These are phyloP conservation scores for Wickerhamomyces sydowiorum DNA, from an alignment of 805 yeast species.

Conservation along the genomic window DNA sequence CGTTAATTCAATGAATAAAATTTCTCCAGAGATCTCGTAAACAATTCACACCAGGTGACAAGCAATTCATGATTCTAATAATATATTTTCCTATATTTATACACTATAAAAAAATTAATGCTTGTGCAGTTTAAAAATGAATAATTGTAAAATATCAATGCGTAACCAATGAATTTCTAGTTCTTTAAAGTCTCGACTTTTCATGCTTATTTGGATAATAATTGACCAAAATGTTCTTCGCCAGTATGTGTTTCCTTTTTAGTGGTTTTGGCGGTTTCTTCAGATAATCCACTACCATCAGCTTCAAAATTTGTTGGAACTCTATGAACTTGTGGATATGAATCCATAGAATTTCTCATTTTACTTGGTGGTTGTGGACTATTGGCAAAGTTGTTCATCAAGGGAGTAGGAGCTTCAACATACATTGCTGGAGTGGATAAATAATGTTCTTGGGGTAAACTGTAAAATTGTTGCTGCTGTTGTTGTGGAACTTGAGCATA, in stretches of 20 bases:
- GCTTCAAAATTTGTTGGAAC: slow-evolving; percentile 4
- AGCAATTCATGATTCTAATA: too few species aligned
- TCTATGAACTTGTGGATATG: slow-evolving; percentile 1
- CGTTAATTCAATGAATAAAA: too few species aligned
- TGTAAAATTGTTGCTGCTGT: slow-evolving; percentile 1
- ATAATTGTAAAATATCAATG: too few species aligned
- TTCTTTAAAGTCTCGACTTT: too few species aligned
- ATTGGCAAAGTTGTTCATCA: background rate
- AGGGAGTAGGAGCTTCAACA: slow-evolving; percentile 13
- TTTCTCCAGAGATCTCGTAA: too few species aligned
- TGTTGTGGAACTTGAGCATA: slow-evolving; percentile 1
- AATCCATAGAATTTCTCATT: slow-evolving; percentile 6
- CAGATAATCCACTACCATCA: slow-evolving; percentile 18
- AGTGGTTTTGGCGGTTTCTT: slow-evolving; percentile 15
- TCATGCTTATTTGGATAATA: background rate
- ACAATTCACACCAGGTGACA: too few species aligned
- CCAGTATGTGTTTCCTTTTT: slow-evolving; percentile 20
- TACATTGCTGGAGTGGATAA: slow-evolving; percentile 8
- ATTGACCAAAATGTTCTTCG: slow-evolving; percentile 4
- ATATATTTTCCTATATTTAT: too few species aligned
- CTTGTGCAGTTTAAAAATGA: too few species aligned
- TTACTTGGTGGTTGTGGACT: slow-evolving; percentile 1
- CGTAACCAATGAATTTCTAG: background rate
- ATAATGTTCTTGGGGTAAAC: slow-evolving; percentile 1
- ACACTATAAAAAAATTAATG: too few species aligned